These are phyloP conservation scores for Mallotus japonicus DNA, from an alignment of 441 rosid genomes.

Conservation along the genomic window DNA sequence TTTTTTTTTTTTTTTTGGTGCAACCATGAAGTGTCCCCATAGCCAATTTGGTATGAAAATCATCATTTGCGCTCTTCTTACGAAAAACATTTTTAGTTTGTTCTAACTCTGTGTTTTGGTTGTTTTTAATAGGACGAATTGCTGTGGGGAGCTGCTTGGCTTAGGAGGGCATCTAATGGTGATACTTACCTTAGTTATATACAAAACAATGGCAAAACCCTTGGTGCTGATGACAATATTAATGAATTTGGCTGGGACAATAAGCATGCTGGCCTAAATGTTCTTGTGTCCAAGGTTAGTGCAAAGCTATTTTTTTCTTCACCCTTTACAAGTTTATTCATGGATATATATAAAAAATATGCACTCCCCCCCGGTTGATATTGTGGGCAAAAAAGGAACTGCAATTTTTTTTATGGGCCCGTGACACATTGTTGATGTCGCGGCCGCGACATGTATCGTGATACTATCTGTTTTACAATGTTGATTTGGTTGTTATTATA, in stretches of 20 bases:
- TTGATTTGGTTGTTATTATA: conserved; percentile 13
- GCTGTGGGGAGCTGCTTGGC: conserved; percentile 98
- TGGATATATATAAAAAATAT: no score
- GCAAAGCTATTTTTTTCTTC: neutral
- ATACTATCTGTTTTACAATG: no score
- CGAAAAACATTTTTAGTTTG: neutral
- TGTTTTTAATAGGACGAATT: conserved; percentile 61
- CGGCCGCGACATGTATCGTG: no score
- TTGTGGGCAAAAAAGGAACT: no score
- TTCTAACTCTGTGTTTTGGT: neutral
- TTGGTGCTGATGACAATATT: conserved; percentile 81
- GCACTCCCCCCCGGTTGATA: no score
- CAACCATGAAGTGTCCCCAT: no score
- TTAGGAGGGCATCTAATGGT: conserved; percentile 68
- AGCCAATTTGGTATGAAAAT: no score
- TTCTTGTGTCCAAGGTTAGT: conserved; percentile 81
- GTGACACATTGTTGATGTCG: no score
- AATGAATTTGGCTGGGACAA: conserved; percentile 97
- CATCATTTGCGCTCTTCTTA: no score
- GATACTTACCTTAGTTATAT: conserved; percentile 62
- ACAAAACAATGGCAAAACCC: conserved; percentile 66
- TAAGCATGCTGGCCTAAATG: conserved; percentile 89
- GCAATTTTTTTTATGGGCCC: no score
- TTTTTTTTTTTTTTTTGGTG: no score
- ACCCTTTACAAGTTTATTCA: no score